phyloP scores from a whole-genome alignment of 768 basidiomycete species.

The Steccherinum ochraceum region DNA sequence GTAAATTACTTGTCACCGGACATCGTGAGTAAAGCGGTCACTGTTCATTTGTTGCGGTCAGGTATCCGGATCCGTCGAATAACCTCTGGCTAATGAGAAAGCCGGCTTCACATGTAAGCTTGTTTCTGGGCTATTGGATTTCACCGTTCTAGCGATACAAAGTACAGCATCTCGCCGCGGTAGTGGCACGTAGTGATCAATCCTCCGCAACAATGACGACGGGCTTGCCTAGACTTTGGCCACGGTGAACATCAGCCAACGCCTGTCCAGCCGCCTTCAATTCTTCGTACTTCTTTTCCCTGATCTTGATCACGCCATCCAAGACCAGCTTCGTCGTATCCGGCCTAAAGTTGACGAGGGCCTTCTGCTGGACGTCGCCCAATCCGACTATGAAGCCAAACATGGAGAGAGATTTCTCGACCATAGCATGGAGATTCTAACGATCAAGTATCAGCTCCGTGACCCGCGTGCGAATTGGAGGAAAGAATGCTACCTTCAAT shows the following conservation, averaged over 20 bases:
- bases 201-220: slow-evolving; percentile 24
- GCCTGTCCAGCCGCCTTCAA: slow-evolving; percentile 29
- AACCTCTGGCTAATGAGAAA: no score
- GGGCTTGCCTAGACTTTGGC: slow-evolving; percentile 28
- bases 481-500: slow-evolving; percentile 6
- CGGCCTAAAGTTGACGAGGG: slow-evolving; percentile 18
- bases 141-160: no score
- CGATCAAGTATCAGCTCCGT: no score
- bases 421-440: slow-evolving; percentile 19
- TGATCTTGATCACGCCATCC: slow-evolving; percentile 28
- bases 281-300: slow-evolving; percentile 26
- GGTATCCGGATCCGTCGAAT: no score
- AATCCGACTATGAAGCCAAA: slow-evolving; percentile 25
- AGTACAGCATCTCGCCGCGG: no score
- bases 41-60: no score
- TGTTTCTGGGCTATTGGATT: no score
- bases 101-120: no score
- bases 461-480: no score
- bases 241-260: slow-evolving; percentile 27
- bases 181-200: no score
- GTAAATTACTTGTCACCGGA: no score
- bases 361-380: slow-evolving; percentile 12
- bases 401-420: slow-evolving; percentile 22
- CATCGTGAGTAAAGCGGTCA: no score
- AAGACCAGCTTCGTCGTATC: slow-evolving; percentile 24